Base-by-base conservation (phyloP, 2,329 filamentous ascomycete genomes). In the Rugonectria rugulosa region DNA sequence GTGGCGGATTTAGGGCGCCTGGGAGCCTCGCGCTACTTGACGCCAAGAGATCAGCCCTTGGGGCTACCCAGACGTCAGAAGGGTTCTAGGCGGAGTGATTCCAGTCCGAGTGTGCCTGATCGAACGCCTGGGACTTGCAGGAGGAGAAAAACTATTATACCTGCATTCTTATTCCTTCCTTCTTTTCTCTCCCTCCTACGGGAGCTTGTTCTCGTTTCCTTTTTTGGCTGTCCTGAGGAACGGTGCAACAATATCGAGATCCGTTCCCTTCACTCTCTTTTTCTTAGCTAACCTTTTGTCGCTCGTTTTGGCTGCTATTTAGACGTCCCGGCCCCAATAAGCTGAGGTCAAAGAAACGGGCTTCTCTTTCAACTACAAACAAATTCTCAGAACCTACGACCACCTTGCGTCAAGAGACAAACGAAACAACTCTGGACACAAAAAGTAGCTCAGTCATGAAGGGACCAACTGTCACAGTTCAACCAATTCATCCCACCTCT, bases 251-350 rank as follows among this genome's bases (percentile, higher is more conserved):
- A 27, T 27, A 27, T 42, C 10, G 40, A 42, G 14, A 27, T 10
- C 10, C n/a, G 19, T n/a, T 27, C 23, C 19, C 19, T 27, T 24
- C 24, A 44, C 41, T 51, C 24, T 20, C 38, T 32, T 46, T 38
- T 19, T 34, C 26, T 23, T 38, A 42, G 43, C 61, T 62, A 43
- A 66, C 50, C 53, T 21, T n/a, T 44, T 53, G 45, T 26, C 11
- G 43, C 34, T 48, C 9, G n/a, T n/a, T 29, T 41, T 40, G 19
- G 34, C 14, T 27, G 15, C 23, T 49, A 26, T 29, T 53, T 43
- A 68, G 64, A 47, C 65, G 64, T 26, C 59, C 62, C 57, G 54
- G 61, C 12, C 59, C 64, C n/a, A 67, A 68, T 41, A 68, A 67
- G 50, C 51, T 68, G 19, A 66, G 57, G 43, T 65, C 63, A 23